These are phyloP conservation scores for Corchorus capsularis DNA, from an alignment of 345 rosid genomes.

Conservation along the genomic window DNA sequence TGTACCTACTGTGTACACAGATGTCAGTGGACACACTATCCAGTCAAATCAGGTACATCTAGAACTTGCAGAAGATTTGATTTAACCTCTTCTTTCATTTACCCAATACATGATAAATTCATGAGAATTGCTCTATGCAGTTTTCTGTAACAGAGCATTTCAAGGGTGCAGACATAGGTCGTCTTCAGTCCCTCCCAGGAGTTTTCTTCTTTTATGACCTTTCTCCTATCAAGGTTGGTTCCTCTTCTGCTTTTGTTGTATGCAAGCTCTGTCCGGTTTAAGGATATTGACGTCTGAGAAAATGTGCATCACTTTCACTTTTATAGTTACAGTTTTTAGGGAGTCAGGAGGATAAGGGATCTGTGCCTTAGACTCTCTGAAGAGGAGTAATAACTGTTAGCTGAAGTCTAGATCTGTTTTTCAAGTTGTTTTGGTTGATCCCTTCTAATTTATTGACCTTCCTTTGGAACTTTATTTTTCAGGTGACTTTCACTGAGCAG, in stretches of 20 bases:
- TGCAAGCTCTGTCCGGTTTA: background rate
- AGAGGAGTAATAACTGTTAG: slow-evolving; percentile 1
- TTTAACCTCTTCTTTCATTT: slow-evolving; percentile 9
- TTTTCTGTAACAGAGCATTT: slow-evolving; percentile 96
- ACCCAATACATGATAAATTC: slow-evolving; percentile 23
- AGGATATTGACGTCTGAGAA: slow-evolving; percentile 4
- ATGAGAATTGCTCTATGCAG: slow-evolving; percentile 35
- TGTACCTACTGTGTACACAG: slow-evolving; percentile 88
- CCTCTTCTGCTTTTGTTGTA: background rate
- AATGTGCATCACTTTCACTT: background rate
- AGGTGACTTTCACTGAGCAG: slow-evolving; percentile 85
- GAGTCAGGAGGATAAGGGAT: background rate
- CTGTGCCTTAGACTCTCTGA: background rate
- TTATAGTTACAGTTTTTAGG: background rate
- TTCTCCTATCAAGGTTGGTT: slow-evolving; percentile 89
- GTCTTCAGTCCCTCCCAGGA: slow-evolving; percentile 74
- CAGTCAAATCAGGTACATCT: slow-evolving; percentile 82
- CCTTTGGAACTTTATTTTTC: slow-evolving; percentile 22
- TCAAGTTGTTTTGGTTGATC: background rate
- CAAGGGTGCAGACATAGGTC: slow-evolving; percentile 61
- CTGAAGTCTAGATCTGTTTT: background rate
- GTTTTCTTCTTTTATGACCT: slow-evolving; percentile 98
- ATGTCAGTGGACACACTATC: slow-evolving; percentile 73
- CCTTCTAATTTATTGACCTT: background rate
- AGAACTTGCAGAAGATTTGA: background rate